phyloP scores from a whole-genome alignment of 331 rosid species.

The Quercus tomentella region DNA sequence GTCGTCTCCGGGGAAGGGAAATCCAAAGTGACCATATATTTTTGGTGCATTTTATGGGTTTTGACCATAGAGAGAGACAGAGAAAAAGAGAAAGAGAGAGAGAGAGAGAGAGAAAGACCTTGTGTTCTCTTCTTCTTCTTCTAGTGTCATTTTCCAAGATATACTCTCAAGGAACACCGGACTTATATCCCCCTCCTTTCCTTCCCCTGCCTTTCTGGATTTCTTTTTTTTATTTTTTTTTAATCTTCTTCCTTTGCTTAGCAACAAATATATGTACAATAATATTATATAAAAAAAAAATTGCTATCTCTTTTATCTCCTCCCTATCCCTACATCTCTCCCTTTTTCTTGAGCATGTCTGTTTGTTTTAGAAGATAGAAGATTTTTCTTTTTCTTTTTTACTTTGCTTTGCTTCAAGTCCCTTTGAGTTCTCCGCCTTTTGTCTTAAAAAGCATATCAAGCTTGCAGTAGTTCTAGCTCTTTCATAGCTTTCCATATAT shows the following conservation, averaged over 20 bases:
- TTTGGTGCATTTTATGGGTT: constrained; percentile 26
- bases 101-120: constrained; percentile 9
- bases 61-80: constrained; percentile 26
- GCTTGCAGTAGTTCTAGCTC: neutral
- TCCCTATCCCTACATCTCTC: constrained; percentile 8
- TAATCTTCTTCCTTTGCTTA: neutral
- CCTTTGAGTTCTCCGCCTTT: neutral
- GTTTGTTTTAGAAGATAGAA: constrained; percentile 24
- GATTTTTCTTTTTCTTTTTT: constrained; percentile 8
- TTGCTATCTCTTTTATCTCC: neutral
- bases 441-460: neutral
- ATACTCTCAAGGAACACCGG: constrained; percentile 66
- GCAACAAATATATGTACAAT: neutral
- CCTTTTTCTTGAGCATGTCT: constrained; percentile 24
- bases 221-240: neutral
- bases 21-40: constrained; percentile 32
- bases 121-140: constrained; percentile 22
- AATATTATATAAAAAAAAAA: no score
- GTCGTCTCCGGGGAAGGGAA: constrained; percentile 54
- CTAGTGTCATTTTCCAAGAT: constrained; percentile 84
- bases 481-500: constrained; percentile 12
- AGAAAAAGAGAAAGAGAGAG: neutral
- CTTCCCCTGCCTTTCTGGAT: constrained; percentile 24
- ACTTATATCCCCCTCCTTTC: constrained; percentile 47
- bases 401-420: constrained; percentile 2